phyloP scores from a whole-genome alignment of 2,329 filamentous ascomycete genomes.

The Byssoonygena ceratinophila region DNA sequence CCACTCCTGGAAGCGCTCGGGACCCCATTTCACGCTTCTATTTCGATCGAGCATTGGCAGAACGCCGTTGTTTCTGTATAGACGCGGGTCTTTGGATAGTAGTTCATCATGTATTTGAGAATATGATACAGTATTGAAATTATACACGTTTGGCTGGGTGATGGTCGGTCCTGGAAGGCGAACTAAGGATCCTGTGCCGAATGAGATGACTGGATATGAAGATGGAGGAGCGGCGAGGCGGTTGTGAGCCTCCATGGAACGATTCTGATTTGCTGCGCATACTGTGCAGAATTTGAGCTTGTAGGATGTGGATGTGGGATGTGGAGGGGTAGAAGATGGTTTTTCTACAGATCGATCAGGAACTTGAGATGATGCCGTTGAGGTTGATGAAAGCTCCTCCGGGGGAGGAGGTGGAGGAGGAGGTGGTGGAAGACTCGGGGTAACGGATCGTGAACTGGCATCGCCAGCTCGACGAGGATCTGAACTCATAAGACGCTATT shows the following conservation, averaged over 20 bases:
- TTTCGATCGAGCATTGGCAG: slow-evolving; percentile 95
- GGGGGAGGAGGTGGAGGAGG: slow-evolving; percentile 7
- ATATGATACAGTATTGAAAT: slow-evolving; percentile 96
- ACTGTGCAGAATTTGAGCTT: slow-evolving; percentile 53
- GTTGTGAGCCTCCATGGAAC: slow-evolving; percentile 99
- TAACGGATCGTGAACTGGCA: slow-evolving; percentile 1
- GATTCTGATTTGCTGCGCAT: slow-evolving; percentile 97
- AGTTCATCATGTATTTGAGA: slow-evolving; percentile 90
- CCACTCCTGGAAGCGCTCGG: slow-evolving; percentile 98
- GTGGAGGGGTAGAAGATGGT: slow-evolving; percentile 14
- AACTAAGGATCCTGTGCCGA: slow-evolving; percentile 90
- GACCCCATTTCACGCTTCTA: slow-evolving; percentile 82
- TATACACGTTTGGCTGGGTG: slow-evolving; percentile 90
- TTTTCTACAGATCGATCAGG: slow-evolving; percentile 6
- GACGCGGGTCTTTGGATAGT: slow-evolving; percentile 66
- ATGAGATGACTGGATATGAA: slow-evolving; percentile 90
- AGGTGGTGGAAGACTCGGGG: slow-evolving; percentile 6
- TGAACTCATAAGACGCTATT: slow-evolving; percentile 2
- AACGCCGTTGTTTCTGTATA: slow-evolving; percentile 87
- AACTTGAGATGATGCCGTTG: neutral
- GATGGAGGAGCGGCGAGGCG: slow-evolving; percentile 74
- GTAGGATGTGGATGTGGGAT: slow-evolving; percentile 51
- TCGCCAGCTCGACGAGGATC: slow-evolving; percentile 7
- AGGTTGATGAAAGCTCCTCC: neutral
- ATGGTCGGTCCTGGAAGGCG: slow-evolving; percentile 85